A percentile compares a stretch with the other conserved stretches of the same genome.
Evolutionary conservation across 148 eudicot genomes (phyloP).

Genomic region (Hydrangea macrophylla): DNA sequence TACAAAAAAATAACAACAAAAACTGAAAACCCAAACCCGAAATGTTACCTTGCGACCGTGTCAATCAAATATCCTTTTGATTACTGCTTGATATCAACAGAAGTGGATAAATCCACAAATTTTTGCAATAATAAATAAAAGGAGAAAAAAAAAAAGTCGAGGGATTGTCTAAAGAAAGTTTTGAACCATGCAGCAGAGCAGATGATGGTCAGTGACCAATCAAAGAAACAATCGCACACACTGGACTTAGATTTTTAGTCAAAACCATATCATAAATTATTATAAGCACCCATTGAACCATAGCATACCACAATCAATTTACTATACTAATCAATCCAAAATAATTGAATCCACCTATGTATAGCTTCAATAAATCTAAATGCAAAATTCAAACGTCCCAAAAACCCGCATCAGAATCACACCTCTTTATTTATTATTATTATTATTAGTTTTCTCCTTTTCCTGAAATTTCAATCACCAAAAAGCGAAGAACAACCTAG

Average conservation of each 20-base stretch:
- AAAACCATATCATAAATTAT: not conserved
- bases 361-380: not conserved
- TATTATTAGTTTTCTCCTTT: not conserved
- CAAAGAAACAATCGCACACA: no score
- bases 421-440: no score
- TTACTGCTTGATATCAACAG: not conserved
- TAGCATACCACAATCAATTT: not conserved
- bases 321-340: not conserved
- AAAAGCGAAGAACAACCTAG: conserved; percentile 1
- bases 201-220: no score
- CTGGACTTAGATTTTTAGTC: not conserved
- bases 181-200: not conserved
- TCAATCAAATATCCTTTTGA: no score
- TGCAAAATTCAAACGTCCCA: not conserved
- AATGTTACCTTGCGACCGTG: no score
- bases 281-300: conserved; percentile 4
- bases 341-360: no score
- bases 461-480: not conserved
- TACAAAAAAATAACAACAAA: not conserved
- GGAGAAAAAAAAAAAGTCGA: not conserved
- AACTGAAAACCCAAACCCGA: not conserved
- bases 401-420: conserved; percentile 9
- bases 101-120: no score
- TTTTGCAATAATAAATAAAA: no score
- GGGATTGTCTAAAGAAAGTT: not conserved